Percentiles rank a stretch among this genome's conserved stretches.
phyloP scores from a whole-genome alignment of 176 grass and related monocot genomes.

The Aegilops speltoides region DNA sequence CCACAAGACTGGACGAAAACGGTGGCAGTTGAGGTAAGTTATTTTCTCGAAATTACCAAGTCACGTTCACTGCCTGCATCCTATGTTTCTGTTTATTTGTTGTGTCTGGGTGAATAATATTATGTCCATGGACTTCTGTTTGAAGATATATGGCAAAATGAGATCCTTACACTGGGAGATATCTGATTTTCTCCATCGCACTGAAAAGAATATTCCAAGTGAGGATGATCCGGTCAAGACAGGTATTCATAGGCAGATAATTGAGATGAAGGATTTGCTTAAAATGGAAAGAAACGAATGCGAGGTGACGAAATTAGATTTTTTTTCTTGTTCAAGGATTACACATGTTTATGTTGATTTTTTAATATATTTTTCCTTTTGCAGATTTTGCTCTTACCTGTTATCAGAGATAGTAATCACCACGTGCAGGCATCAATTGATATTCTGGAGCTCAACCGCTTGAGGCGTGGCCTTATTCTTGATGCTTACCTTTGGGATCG shows the following conservation, averaged over 20 bases:
- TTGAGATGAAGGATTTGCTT: constrained; percentile 76
- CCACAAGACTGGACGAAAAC: constrained; percentile 75
- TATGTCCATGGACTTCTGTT: constrained; percentile 27
- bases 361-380: constrained; percentile 31
- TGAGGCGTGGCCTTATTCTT: constrained; percentile 76
- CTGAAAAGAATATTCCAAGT: constrained; percentile 51
- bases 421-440: constrained; percentile 58
- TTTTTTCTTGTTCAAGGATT: not conserved
- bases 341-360: constrained; percentile 19
- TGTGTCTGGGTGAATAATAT: not conserved
- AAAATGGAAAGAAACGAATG: constrained; percentile 84
- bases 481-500: constrained; percentile 87
- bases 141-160: constrained; percentile 72
- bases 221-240: constrained; percentile 60
- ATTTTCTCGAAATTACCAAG: constrained; percentile 31
- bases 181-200: constrained; percentile 63
- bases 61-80: constrained; percentile 11
- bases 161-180: constrained; percentile 72
- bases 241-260: constrained; percentile 59
- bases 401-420: constrained; percentile 51
- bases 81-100: not conserved
- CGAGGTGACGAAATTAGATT: constrained; percentile 49
- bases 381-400: constrained; percentile 75
- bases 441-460: constrained; percentile 84
- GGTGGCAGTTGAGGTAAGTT: constrained; percentile 61